Conservation (phyloP, 345 rosid genomes). For the Camelina laxa region DNA sequence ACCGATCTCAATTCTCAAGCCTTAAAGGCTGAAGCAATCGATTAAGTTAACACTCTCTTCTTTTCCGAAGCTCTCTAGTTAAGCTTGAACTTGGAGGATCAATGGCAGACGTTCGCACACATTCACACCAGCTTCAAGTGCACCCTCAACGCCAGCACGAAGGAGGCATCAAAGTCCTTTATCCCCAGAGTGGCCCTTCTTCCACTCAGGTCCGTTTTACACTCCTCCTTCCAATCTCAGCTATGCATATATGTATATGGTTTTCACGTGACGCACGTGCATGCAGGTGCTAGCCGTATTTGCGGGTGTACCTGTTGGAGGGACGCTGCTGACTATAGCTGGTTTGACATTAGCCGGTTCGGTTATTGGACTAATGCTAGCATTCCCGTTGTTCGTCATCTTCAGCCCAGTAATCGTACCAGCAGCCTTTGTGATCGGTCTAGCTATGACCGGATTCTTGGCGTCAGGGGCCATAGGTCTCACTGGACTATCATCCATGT, state of each 20-base stretch:
- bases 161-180: slow-evolving; percentile 42
- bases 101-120: slow-evolving; percentile 62
- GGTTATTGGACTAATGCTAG: slow-evolving; percentile 58
- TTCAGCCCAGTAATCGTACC: slow-evolving; percentile 87
- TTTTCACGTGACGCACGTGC: slow-evolving; percentile 9
- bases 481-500: slow-evolving; percentile 67
- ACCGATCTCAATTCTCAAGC: slow-evolving; percentile 25
- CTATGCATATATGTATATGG: not conserved
- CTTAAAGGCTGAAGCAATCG: slow-evolving; percentile 19
- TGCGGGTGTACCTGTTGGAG: slow-evolving; percentile 59
- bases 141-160: slow-evolving; percentile 58
- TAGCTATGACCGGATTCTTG: slow-evolving; percentile 66
- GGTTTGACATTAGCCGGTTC: slow-evolving; percentile 73
- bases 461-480: slow-evolving; percentile 76
- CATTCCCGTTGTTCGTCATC: slow-evolving; percentile 68
- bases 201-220: slow-evolving; percentile 43
- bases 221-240: slow-evolving; percentile 4
- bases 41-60: slow-evolving; percentile 15
- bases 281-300: slow-evolving; percentile 60
- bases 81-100: not conserved
- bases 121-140: slow-evolving; percentile 64
- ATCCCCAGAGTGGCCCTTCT: slow-evolving; percentile 56
- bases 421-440: slow-evolving; percentile 56
- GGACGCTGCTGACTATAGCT: slow-evolving; percentile 65
- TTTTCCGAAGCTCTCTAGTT: slow-evolving; percentile 10